Evolutionary conservation across 2,329 filamentous ascomycete genomes (phyloP).

Genomic region (Colletotrichum sp.): DNA sequence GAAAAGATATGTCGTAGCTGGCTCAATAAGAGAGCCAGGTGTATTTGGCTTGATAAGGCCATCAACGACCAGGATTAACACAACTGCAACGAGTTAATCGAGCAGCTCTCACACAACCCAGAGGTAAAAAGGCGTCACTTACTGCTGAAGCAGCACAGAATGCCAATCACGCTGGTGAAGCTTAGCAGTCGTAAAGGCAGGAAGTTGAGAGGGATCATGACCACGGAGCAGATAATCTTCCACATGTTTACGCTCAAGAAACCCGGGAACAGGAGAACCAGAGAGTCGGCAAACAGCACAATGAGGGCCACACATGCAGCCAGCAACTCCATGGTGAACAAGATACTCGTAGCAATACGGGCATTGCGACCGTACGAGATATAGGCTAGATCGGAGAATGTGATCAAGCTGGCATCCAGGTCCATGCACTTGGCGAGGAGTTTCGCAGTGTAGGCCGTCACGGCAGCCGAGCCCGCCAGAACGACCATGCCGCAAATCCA

Average conservation of each 20-base stretch:
- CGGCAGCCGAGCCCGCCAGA: constrained; percentile 72
- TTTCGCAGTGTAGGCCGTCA: constrained; percentile 86
- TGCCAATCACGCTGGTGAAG: constrained; percentile 88
- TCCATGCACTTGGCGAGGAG: constrained; percentile 89
- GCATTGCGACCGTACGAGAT: constrained; percentile 86
- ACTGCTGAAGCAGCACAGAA: constrained; percentile 88
- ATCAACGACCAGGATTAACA: constrained; percentile 81
- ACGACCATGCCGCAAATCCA: constrained; percentile 84
- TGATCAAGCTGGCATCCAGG: constrained; percentile 82
- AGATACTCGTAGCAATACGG: constrained; percentile 78
- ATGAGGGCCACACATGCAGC: constrained; percentile 89
- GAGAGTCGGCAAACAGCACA: constrained; percentile 91
- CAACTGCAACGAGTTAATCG: constrained; percentile 58
- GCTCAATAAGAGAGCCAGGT: constrained; percentile 84
- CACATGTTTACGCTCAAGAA: constrained; percentile 70
- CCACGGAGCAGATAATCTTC: constrained; percentile 82
- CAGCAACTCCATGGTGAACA: constrained; percentile 87
- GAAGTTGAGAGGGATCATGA: constrained; percentile 84
- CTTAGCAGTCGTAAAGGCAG: constrained; percentile 83
- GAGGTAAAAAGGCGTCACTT: constrained; percentile 42
- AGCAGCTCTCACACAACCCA: neutral
- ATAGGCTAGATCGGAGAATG: constrained; percentile 92
- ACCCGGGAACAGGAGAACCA: constrained; percentile 77
- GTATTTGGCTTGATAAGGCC: constrained; percentile 80
- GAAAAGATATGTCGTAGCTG: constrained; percentile 80